Percentiles rank a stretch among this genome's conserved stretches.
Conservation (phyloP, 2,329 filamentous ascomycete species). For the Aureobasidium melanogenum region DNA sequence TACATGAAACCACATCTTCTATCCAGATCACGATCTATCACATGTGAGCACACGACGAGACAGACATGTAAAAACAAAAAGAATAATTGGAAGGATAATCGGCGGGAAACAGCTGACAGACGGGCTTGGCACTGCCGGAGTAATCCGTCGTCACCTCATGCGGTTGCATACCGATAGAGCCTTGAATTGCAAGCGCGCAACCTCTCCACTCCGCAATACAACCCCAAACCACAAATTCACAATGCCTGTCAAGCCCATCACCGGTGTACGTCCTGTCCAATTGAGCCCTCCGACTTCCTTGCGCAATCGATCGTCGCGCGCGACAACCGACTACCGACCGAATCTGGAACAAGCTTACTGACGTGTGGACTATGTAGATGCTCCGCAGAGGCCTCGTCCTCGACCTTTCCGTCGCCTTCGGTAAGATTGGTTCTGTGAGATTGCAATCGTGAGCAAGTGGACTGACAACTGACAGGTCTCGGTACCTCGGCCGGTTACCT, state of each 20-base stretch:
- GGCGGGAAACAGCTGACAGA: not conserved
- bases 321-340: not conserved
- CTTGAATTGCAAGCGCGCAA: not conserved
- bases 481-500: conserved; percentile 54
- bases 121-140: conserved; percentile 1
- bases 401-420: conserved; percentile 57
- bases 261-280: conserved; percentile 34
- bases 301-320: not conserved
- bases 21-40: not conserved
- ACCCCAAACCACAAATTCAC: conserved; percentile 4
- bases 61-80: not conserved
- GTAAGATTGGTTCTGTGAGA: conserved; percentile 37
- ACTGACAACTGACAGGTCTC: conserved; percentile 39
- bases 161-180: not conserved
- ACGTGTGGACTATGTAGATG: conserved; percentile 39
- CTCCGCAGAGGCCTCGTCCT: conserved; percentile 57
- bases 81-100: not conserved
- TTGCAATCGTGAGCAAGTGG: not conserved
- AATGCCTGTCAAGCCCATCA: conserved; percentile 42
- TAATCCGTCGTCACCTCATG: conserved; percentile 10
- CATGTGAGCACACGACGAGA: not conserved
- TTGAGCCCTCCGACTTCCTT: not conserved
- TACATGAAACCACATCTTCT: not conserved
- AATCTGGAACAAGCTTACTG: not conserved
- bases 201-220: conserved; percentile 1